Conservation (phyloP, 305 asterid genomes). For the Lippia alba region DNA sequence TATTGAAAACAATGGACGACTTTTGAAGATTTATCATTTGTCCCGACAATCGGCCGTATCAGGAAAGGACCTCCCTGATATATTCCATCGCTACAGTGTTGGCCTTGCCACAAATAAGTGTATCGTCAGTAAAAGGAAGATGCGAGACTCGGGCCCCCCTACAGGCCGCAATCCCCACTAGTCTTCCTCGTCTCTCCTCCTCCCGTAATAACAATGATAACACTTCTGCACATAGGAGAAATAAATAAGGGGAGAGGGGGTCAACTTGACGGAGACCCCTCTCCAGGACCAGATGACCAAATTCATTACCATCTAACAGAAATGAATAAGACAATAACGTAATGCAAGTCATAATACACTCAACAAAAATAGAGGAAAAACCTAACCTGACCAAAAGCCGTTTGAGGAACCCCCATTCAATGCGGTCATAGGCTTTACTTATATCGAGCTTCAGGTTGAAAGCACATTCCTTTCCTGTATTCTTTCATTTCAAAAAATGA, state of each 20-base stretch:
- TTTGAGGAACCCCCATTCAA: background rate
- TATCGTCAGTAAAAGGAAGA: background rate
- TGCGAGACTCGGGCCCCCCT: background rate
- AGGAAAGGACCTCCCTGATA: background rate
- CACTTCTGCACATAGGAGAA: background rate
- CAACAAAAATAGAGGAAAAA: background rate
- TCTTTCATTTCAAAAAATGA: background rate
- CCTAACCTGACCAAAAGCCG: background rate
- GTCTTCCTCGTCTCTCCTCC: too few species aligned
- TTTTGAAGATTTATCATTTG: background rate
- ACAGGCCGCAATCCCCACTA: background rate
- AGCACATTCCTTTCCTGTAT: background rate
- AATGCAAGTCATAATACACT: background rate
- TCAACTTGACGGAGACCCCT: slow-evolving; percentile 2
- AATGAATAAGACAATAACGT: background rate
- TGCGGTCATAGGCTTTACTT: slow-evolving; percentile 12
- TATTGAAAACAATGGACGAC: background rate
- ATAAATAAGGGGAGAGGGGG: background rate
- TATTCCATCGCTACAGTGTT: background rate
- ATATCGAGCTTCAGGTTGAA: background rate
- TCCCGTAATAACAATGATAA: background rate
- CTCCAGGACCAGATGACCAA: background rate
- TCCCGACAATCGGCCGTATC: background rate
- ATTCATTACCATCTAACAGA: background rate
- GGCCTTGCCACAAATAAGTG: background rate